Percentiles rank a stretch among this genome's conserved stretches.
Evolutionary conservation across 305 asterid species (phyloP).

Genomic region (Lippia alba): DNA sequence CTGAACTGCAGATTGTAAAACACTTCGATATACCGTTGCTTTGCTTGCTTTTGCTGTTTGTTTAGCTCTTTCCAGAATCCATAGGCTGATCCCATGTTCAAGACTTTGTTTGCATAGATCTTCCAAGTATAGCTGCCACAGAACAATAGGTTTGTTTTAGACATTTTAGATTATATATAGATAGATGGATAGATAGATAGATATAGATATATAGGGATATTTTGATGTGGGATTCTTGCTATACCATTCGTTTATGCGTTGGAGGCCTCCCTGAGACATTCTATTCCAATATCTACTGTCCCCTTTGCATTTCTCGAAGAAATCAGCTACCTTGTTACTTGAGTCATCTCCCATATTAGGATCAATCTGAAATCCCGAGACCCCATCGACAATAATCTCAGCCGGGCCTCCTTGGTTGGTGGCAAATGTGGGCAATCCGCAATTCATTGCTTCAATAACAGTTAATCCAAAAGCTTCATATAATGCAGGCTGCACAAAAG

Average conservation of each 20-base stretch:
- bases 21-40: conserved; percentile 67
- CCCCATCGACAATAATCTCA: conserved; percentile 72
- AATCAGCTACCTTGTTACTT: conserved; percentile 62
- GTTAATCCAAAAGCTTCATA: conserved; percentile 74
- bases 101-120: conserved; percentile 76
- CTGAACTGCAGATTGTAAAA: conserved; percentile 74
- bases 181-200: not conserved
- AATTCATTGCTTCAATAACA: conserved; percentile 81
- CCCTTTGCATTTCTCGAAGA: conserved; percentile 66
- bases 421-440: conserved; percentile 78
- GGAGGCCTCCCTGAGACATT: conserved; percentile 62
- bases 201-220: conserved; percentile 9
- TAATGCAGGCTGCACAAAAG: conserved; percentile 70
- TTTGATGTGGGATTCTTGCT: not conserved
- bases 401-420: conserved; percentile 88
- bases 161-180: not conserved
- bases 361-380: conserved; percentile 73
- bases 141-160: not conserved
- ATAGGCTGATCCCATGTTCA: conserved; percentile 74
- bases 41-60: conserved; percentile 61
- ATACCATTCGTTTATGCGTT: conserved; percentile 71
- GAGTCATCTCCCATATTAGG: conserved; percentile 67
- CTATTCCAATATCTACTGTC: conserved; percentile 62
- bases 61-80: conserved; percentile 74
- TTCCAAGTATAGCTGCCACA: conserved; percentile 79